Evolutionary conservation across 2,329 filamentous ascomycete species (phyloP).

Genomic region (Cadophora sp.): DNA sequence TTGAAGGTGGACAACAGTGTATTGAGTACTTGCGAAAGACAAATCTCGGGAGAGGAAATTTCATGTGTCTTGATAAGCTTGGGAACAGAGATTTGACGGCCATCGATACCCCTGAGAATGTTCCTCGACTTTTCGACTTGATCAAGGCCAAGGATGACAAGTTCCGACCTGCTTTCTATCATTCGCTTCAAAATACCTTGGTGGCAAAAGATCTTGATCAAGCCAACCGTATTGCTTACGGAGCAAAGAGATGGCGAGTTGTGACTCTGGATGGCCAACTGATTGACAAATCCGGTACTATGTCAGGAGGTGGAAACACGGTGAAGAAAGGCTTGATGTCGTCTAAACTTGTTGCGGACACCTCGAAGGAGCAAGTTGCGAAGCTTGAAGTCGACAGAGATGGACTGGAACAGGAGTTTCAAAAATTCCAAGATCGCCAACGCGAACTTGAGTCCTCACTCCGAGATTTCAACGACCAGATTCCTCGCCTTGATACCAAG

Average conservation of each 20-base stretch:
- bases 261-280: conserved; percentile 94
- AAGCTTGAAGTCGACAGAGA: conserved; percentile 91
- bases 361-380: conserved; percentile 84
- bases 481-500: conserved; percentile 85
- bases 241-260: conserved; percentile 91
- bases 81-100: conserved; percentile 77
- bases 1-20: conserved; percentile 95
- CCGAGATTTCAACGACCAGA: conserved; percentile 74
- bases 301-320: conserved; percentile 94
- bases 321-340: conserved; percentile 96
- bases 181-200: conserved; percentile 91
- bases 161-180: conserved; percentile 92
- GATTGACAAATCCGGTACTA: conserved; percentile 97
- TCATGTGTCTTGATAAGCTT: conserved; percentile 92
- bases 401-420: conserved; percentile 80
- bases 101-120: conserved; percentile 89
- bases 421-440: conserved; percentile 84
- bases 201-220: conserved; percentile 94
- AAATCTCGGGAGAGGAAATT: conserved; percentile 94
- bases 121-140: conserved; percentile 90
- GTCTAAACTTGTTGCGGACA: conserved; percentile 88
- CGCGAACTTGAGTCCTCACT: conserved; percentile 78
- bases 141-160: conserved; percentile 87
- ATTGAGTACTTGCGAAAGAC: conserved; percentile 98
- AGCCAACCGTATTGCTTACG: conserved; percentile 96